phyloP scores from a whole-genome alignment of 2,329 filamentous ascomycete species.

The Onygena corvina region DNA sequence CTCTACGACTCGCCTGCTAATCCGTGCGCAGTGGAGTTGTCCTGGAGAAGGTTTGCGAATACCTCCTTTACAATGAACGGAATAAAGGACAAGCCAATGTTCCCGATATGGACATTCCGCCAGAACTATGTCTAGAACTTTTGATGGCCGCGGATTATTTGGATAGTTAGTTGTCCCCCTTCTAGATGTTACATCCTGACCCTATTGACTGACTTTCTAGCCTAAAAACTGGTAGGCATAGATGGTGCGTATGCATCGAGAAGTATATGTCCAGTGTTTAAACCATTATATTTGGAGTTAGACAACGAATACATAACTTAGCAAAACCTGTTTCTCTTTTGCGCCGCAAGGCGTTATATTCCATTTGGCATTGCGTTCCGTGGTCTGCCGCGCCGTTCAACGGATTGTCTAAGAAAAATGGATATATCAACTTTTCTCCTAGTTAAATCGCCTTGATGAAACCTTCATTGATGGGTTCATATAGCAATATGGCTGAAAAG shows the following conservation, averaged over 20 bases:
- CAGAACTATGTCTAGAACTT: conserved; percentile 53
- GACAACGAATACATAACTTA: too few relatives aligned
- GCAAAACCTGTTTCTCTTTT: too few relatives aligned
- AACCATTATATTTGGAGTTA: not conserved
- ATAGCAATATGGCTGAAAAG: not conserved
- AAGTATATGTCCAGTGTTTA: not conserved
- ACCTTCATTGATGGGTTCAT: not conserved
- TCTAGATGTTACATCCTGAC: not conserved
- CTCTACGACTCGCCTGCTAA: not conserved
- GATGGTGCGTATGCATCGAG: not conserved
- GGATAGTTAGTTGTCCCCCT: conserved; percentile 29
- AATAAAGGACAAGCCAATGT: conserved; percentile 49
- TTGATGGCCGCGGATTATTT: conserved; percentile 57
- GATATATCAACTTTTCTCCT: not conserved
- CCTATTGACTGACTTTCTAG: not conserved
- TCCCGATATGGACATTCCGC: conserved; percentile 54
- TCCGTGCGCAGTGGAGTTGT: conserved; percentile 42
- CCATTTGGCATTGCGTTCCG: conserved; percentile 5
- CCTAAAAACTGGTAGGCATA: not conserved
- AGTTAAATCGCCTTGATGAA: not conserved
- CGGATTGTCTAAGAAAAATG: conserved; percentile 4
- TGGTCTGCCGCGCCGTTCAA: conserved; percentile 4
- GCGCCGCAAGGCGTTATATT: not conserved
- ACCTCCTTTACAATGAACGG: conserved; percentile 57
- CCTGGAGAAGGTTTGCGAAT: conserved; percentile 58